A percentile compares a stretch with the other conserved stretches of the same genome.
Evolutionary conservation across 768 basidiomycete species (phyloP).

Genomic region (Sporobolomyces phaffii): DNA sequence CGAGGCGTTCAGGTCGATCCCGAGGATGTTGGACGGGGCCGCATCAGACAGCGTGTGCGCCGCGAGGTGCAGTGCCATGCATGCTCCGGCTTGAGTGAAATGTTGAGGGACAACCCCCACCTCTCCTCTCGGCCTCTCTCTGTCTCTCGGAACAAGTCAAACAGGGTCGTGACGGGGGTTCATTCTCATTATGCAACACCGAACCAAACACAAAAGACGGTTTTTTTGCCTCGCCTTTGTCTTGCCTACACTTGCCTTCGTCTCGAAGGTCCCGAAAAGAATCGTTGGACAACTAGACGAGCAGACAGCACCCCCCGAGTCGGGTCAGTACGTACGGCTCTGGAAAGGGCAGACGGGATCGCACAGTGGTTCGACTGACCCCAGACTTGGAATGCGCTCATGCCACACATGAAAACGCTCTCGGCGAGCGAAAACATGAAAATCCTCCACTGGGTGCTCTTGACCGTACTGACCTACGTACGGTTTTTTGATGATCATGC

Average conservation of each 20-base stretch:
- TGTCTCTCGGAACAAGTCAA: too few relatives aligned
- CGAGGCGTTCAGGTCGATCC: slow-evolving; percentile 6
- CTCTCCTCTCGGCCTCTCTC: too few relatives aligned
- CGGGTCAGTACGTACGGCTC: background rate
- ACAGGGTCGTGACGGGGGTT: background rate
- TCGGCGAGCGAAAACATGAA: slow-evolving; percentile 40
- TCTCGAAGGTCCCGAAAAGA: slow-evolving; percentile 41
- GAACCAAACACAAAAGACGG: too few relatives aligned
- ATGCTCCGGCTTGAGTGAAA: background rate
- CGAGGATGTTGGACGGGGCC: slow-evolving; percentile 4
- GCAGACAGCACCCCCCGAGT: background rate
- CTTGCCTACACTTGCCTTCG: slow-evolving; percentile 33
- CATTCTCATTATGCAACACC: too few relatives aligned
- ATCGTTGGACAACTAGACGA: slow-evolving; percentile 36
- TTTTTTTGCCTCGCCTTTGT: too few relatives aligned
- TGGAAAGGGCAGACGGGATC: background rate
- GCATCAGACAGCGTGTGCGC: slow-evolving; percentile 24
- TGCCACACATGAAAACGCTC: slow-evolving; percentile 39
- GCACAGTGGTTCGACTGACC: slow-evolving; percentile 5
- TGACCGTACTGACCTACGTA: slow-evolving; percentile 38
- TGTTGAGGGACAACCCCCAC: background rate
- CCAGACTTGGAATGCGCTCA: slow-evolving; percentile 43
- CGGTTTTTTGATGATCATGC: too few relatives aligned
- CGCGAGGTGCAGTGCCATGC: slow-evolving; percentile 31
- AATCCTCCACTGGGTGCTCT: slow-evolving; percentile 40